Evolutionary conservation across 208 protist genomes (phyloP).

Genomic region (Trichomonas vaginalis): DNA sequence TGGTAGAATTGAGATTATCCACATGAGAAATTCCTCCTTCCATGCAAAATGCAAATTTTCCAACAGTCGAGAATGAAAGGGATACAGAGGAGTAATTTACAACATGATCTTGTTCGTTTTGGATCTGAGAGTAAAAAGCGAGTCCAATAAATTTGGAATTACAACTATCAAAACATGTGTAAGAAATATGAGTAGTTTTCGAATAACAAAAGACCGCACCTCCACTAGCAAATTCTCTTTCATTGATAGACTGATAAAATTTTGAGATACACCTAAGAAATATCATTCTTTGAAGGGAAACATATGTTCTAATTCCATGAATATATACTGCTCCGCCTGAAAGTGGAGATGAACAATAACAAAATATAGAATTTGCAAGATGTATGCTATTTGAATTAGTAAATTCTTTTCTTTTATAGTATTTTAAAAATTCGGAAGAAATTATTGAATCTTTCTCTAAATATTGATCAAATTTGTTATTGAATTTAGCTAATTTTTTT

Average conservation of each 20-base stretch:
- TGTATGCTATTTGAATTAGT: not conserved
- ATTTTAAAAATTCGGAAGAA: not conserved
- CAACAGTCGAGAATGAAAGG: not conserved
- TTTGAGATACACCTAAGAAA: not conserved
- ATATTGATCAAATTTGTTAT: not conserved
- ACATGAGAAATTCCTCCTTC: not conserved
- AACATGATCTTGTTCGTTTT: not conserved
- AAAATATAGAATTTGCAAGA: not conserved
- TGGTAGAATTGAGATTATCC: not conserved
- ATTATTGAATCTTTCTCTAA: not conserved
- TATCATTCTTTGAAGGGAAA: not conserved
- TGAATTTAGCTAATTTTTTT: not conserved
- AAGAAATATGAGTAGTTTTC: not conserved
- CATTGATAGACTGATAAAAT: not conserved
- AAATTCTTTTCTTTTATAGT: not conserved
- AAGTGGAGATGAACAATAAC: not conserved
- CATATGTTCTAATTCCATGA: not conserved
- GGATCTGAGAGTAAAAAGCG: not conserved
- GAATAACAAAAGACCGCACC: not conserved
- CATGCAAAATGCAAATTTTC: not conserved
- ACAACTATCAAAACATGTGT: not conserved
- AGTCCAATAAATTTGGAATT: not conserved
- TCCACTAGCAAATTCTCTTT: not conserved
- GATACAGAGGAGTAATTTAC: not conserved
- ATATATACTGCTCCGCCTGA: not conserved